Evolutionary conservation across 2,329 filamentous ascomycete genomes (phyloP).

Genomic region (Lasiodiplodia sp.): DNA sequence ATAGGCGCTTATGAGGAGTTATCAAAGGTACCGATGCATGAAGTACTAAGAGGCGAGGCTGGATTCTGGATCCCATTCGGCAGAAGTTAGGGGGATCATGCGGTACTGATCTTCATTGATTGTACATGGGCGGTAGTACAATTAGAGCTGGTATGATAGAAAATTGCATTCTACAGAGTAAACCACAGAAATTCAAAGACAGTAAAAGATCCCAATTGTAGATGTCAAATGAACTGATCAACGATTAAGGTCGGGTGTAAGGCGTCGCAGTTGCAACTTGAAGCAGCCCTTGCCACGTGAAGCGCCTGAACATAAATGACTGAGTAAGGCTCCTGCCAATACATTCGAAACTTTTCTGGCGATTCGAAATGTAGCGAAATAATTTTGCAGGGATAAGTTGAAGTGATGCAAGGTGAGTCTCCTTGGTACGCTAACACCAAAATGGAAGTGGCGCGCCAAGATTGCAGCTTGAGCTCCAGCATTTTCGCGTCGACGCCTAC

Average conservation of each 20-base stretch:
- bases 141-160: background rate
- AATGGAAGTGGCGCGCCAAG: conserved; percentile 21
- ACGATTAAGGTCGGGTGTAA: no score
- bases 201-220: background rate
- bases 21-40: background rate
- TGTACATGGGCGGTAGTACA: background rate
- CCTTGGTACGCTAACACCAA: background rate
- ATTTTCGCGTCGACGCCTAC: conserved; percentile 29
- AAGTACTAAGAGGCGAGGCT: background rate
- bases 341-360: no score
- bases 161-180: background rate
- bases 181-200: no score
- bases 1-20: background rate
- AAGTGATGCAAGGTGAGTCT: no score
- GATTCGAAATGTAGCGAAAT: no score
- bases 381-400: no score
- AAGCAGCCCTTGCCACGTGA: no score
- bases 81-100: background rate
- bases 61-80: background rate
- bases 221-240: no score
- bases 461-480: conserved; percentile 28
- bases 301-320: no score
- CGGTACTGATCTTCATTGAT: background rate
- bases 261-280: no score
- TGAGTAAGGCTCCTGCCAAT: no score